Percentiles rank a stretch among this genome's conserved stretches.
These are phyloP conservation scores for Ogataea degrootiae DNA, from an alignment of 805 yeast genomes.

Conservation along the genomic window DNA sequence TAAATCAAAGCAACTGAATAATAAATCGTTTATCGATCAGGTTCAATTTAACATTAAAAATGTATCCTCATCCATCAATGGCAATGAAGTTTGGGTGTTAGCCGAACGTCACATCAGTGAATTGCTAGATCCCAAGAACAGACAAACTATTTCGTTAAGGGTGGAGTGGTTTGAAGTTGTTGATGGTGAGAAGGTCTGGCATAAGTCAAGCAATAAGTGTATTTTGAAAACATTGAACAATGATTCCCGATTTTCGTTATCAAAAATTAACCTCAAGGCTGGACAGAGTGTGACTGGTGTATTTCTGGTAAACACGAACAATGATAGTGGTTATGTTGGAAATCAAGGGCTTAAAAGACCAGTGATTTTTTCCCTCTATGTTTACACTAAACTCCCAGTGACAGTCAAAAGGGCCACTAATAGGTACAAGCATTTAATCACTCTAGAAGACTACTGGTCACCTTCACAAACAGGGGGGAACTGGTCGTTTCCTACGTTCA, in stretches of 20 bases:
- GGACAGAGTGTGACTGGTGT: conserved; percentile 17
- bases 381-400: conserved; percentile 5
- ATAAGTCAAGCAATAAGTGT: conserved; percentile 2
- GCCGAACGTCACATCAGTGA: conserved; percentile 43
- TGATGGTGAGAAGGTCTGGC: conserved; percentile 30
- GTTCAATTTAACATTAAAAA: conserved; percentile 39
- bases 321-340: conserved; percentile 1
- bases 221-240: conserved; percentile 17
- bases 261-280: conserved; percentile 17
- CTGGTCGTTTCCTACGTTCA: conserved; percentile 42
- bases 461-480: conserved; percentile 47
- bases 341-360: not conserved
- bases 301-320: conserved; percentile 6
- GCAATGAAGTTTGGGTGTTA: conserved; percentile 40
- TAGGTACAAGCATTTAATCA: conserved; percentile 16
- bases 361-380: conserved; percentile 7
- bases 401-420: conserved; percentile 5
- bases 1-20: conserved; percentile 29
- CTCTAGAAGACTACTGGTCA: conserved; percentile 42
- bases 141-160: conserved; percentile 5
- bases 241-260: conserved; percentile 30
- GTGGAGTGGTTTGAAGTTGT: conserved; percentile 24
- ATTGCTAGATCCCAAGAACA: conserved; percentile 2
- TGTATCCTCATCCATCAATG: conserved; percentile 5
- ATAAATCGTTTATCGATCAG: conserved; percentile 6